These are phyloP conservation scores for Passiflora organensis DNA, from an alignment of 345 rosid species.

Conservation along the genomic window DNA sequence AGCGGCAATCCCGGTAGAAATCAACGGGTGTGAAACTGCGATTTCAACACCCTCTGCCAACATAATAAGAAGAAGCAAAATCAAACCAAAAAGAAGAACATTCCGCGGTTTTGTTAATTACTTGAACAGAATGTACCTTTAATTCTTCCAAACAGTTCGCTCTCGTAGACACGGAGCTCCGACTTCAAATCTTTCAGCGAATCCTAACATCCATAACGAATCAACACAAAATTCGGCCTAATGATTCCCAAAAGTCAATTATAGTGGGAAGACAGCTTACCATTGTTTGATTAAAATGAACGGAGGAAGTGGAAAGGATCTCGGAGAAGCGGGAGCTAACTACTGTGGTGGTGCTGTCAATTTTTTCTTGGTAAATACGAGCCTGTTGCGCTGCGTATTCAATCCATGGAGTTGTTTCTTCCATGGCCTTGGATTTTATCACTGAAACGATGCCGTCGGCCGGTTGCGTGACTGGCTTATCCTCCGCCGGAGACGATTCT, in stretches of 20 bases:
- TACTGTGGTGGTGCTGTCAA: slow-evolving; percentile 43
- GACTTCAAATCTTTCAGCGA: slow-evolving; percentile 48
- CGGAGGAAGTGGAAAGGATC: slow-evolving; percentile 56
- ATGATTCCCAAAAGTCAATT: not conserved
- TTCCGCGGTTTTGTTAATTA: not conserved
- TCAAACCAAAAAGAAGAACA: not conserved
- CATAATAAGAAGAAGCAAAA: slow-evolving; percentile 4
- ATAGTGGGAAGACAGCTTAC: slow-evolving; percentile 28
- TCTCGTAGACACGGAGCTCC: slow-evolving; percentile 53
- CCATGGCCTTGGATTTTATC: slow-evolving; percentile 38
- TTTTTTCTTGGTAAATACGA: slow-evolving; percentile 43
- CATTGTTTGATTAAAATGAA: slow-evolving; percentile 51
- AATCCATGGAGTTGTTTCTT: slow-evolving; percentile 60
- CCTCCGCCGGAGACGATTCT: slow-evolving; percentile 43
- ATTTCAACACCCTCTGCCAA: slow-evolving; percentile 58
- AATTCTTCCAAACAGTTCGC: slow-evolving; percentile 45
- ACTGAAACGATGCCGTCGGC: slow-evolving; percentile 16
- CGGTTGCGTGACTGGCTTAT: slow-evolving; percentile 14
- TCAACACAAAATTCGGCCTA: not conserved
- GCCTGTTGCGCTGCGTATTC: slow-evolving; percentile 62
- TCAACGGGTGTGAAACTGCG: slow-evolving; percentile 61
- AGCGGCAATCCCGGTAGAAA: slow-evolving; percentile 44
- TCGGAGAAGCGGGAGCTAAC: slow-evolving; percentile 52
- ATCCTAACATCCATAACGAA: slow-evolving; percentile 29
- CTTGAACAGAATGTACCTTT: slow-evolving; percentile 45